Evolutionary conservation across 768 basidiomycete genomes (phyloP).

Genomic region (Agrocybe pediades): DNA sequence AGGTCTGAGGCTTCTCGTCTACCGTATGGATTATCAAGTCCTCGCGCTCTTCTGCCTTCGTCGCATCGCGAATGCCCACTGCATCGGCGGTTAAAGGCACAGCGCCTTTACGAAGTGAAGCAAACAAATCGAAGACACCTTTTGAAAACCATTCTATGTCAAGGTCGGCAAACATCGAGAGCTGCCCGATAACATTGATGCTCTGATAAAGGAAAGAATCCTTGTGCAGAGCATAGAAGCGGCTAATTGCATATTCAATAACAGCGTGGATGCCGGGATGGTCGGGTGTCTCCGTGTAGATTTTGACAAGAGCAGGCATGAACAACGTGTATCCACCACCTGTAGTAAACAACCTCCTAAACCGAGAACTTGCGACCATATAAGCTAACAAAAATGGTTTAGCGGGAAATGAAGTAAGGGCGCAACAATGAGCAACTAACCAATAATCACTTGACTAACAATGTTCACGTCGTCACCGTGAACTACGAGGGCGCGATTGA

Average conservation of each 20-base stretch:
- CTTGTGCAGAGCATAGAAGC: conserved; percentile 74
- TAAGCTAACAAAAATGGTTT: conserved; percentile 42
- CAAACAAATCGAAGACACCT: conserved; percentile 59
- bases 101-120: conserved; percentile 50
- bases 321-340: conserved; percentile 75
- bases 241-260: conserved; percentile 70
- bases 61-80: conserved; percentile 67
- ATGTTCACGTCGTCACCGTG: conserved; percentile 80
- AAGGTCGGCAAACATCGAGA: conserved; percentile 49
- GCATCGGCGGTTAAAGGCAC: conserved; percentile 49
- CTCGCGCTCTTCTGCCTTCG: conserved; percentile 67
- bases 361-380: conserved; percentile 77
- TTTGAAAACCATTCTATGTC: conserved; percentile 55
- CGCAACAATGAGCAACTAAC: conserved; percentile 37
- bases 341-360: conserved; percentile 72
- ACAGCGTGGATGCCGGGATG: conserved; percentile 62
- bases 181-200: conserved; percentile 60
- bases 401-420: background rate
- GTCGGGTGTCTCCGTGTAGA: conserved; percentile 62
- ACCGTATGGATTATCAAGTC: conserved; percentile 68
- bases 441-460: conserved; percentile 72
- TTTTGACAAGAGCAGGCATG: conserved; percentile 71
- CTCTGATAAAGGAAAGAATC: conserved; percentile 77
- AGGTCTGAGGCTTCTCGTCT: conserved; percentile 74
- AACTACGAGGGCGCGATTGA: conserved; percentile 66